These are phyloP conservation scores for Talaromyces sp. DNA, from an alignment of 2,329 filamentous ascomycete genomes.

Conservation along the genomic window DNA sequence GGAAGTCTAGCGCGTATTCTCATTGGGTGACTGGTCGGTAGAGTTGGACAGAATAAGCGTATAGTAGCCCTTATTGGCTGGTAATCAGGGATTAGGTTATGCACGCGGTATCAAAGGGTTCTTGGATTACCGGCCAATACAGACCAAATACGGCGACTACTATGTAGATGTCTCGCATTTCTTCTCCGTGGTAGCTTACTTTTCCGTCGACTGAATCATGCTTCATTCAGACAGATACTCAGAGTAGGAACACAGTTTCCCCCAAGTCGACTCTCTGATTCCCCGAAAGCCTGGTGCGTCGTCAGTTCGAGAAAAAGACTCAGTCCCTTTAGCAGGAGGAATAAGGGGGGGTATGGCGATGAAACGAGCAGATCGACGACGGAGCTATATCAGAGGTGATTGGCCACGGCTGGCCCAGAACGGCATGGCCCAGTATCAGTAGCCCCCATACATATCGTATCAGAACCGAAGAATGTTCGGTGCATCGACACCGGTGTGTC, in stretches of 20 bases:
- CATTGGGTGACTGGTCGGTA: neutral
- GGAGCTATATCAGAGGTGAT: neutral
- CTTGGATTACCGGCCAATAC: neutral
- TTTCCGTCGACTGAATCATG: neutral
- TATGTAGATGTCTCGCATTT: neutral
- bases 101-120: neutral
- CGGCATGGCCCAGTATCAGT: neutral
- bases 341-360: neutral
- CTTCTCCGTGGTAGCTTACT: neutral
- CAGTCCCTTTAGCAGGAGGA: neutral
- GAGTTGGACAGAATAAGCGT: neutral
- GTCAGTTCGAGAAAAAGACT: neutral
- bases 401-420: neutral
- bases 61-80: neutral
- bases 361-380: slow-evolving; percentile 5
- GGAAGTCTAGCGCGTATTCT: neutral
- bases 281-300: neutral
- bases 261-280: neutral
- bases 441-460: neutral
- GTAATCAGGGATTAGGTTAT: neutral
- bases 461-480: neutral
- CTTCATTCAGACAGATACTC: neutral
- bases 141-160: neutral
- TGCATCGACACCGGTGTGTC: neutral
- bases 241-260: no score